These are phyloP conservation scores for Ambrosiella beaveri DNA, from an alignment of 2,329 filamentous ascomycete genomes.

Conservation along the genomic window DNA sequence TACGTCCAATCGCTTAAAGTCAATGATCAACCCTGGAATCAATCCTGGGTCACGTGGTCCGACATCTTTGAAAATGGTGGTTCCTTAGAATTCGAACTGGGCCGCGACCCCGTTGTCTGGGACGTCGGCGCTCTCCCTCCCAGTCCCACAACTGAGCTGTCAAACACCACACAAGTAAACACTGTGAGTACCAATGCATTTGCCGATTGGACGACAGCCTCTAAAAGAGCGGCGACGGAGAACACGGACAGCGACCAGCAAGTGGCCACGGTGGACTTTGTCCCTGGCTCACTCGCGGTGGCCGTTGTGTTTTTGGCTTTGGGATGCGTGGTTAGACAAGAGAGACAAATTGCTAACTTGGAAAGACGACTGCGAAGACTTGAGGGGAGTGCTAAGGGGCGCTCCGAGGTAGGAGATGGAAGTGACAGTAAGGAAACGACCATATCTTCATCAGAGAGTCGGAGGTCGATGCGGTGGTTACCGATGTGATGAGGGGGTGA, in stretches of 20 bases:
- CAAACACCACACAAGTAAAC: not conserved
- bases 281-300: not conserved
- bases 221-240: no score
- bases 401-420: not conserved
- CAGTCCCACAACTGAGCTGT: slow-evolving; percentile 27
- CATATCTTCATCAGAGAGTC: not conserved
- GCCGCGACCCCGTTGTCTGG: slow-evolving; percentile 34
- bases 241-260: no score
- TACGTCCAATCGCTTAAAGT: slow-evolving; percentile 51
- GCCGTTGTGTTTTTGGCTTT: not conserved
- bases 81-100: slow-evolving; percentile 47
- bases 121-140: slow-evolving; percentile 42
- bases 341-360: not conserved
- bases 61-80: slow-evolving; percentile 49
- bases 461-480: not conserved
- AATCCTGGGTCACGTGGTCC: slow-evolving; percentile 47
- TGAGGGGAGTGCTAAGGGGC: not conserved
- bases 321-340: not conserved
- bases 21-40: slow-evolving; percentile 45
- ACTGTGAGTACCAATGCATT: not conserved
- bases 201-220: no score
- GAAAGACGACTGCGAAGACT: not conserved
- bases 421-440: not conserved
- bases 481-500: not conserved
- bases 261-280: not conserved